Conservation (phyloP, 257 asterid genomes). For the Leonotis leonurus region DNA sequence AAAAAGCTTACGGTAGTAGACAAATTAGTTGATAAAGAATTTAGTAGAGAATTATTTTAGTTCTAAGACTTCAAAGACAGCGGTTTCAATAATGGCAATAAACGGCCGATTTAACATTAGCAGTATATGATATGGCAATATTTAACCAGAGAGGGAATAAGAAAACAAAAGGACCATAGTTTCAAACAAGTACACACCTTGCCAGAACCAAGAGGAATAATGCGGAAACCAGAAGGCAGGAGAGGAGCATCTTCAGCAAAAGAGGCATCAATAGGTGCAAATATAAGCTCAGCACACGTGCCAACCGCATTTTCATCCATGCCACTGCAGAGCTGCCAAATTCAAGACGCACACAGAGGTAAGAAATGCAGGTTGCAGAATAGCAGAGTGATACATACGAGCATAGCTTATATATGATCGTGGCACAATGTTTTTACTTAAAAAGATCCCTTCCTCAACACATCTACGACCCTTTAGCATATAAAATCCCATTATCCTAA, state of each 20-base stretch:
- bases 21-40: too few relatives aligned
- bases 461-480: too few relatives aligned
- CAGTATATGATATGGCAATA: too few relatives aligned
- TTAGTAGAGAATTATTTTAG: too few relatives aligned
- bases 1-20: too few relatives aligned
- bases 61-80: background rate
- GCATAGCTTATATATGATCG: too few relatives aligned
- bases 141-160: background rate
- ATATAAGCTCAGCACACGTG: constrained; percentile 81
- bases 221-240: constrained; percentile 86
- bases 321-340: constrained; percentile 69
- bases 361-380: too few relatives aligned
- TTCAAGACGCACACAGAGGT: too few relatives aligned
- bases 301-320: constrained; percentile 91
- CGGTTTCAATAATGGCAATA: background rate
- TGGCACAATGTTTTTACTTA: too few relatives aligned
- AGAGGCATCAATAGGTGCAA: constrained; percentile 89
- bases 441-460: too few relatives aligned
- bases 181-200: constrained; percentile 38
- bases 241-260: constrained; percentile 95
- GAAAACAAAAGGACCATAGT: background rate
- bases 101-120: background rate
- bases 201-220: constrained; percentile 78
- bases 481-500: too few relatives aligned
- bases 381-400: too few relatives aligned